Evolutionary conservation across 805 yeast species (phyloP), one percentile per base, ranked within the genome.

Genomic region (Saturnispora bothae): DNA sequence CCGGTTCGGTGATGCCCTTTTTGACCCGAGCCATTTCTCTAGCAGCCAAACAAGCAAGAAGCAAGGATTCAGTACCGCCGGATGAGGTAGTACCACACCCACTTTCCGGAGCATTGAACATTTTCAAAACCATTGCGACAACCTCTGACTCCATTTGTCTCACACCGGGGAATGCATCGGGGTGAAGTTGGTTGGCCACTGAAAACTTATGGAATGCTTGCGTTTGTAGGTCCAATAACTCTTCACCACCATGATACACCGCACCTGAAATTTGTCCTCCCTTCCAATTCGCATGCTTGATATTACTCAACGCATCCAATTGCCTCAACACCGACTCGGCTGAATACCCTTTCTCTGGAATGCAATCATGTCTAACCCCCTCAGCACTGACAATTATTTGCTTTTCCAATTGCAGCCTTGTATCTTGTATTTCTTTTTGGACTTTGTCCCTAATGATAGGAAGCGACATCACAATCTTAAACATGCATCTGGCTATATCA

Each of bases 71-170:
- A 0, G 98, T 88, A 18, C 98, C 98, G 13, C 98, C 98, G 3
- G 89, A 78, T 1, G 95, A 79, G 0, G 94, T 72, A 5, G 92
- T 77, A 13, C 97, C 97, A 47, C 76, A 76, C 20, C 77, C 76
- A 1, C 63, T 47, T 34, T 65, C 61, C 1, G 96, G 96, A 0
- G 89, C 95, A 57, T 88, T 70, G 64, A 80, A 89, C 50, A 88
- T 53, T 15, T 66, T 69, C 45, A 92, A 63, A 4, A 82, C 88
- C 97, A 92, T 92, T 1, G 89, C 66, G 3, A 89, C 96, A 9
- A 88, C 84, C 53, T 92, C 97, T 5, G 95, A 66, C 54, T 89
- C 98, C 95, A 89, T 88, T 57, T 89, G 86, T 31, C 98, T 74
- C 6, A 89, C 83, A 5, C 94, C 97, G 0, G 97, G 98, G 54